Evolutionary conservation across 257 asterid genomes (phyloP), one percentile per base, ranked within the genome.

Genomic region (Nicotiana tabacum): DNA sequence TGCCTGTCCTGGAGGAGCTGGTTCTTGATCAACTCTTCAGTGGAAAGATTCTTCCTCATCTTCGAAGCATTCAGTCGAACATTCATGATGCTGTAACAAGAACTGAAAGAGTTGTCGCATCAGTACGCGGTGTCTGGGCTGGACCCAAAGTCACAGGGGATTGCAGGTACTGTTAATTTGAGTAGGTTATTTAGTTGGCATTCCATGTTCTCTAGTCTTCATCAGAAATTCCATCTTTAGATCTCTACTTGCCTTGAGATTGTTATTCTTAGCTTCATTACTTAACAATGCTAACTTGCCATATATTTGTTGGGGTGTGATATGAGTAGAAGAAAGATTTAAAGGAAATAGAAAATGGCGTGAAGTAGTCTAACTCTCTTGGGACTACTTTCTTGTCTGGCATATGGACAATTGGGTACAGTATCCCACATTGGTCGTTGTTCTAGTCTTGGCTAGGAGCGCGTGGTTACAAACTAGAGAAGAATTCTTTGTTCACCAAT

Each of bases 31-130:
- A 90, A 80, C 97, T 94, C 74, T 86, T 96, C 43, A 87, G 77
- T 33, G 96, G 92, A 51, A 96, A 93, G 89, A 81, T 96, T 84
- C 96, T 94, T 89, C 99, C 99, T 85, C 99, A 96, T 89, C 97
- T 94, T 39, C 89, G 90, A 78, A 91, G 93, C 91, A 93, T 94
- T 72, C 91, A 88, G 53, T 85, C 92, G n/a, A 92, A 92, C 39
- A 82, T 91, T 82, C 95, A 94, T 80, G 99, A 96, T 84, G 97
- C 98, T 80, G 76, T 94, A 66, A 62, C 87, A 61, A 90, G 99
- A 80, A 86, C 92, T 33, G 98, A 94, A 85, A 91, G 97, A 88
- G 87, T 96, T 30, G 86, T 96, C 85, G 91, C 97, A 79, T 90
- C 98, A 51, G 83, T 96, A 33, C 77, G 84, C 55, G 97, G 97